Base-by-base conservation (phyloP, 2,329 filamentous ascomycete genomes). In the Pochonia chlamydosporia region DNA sequence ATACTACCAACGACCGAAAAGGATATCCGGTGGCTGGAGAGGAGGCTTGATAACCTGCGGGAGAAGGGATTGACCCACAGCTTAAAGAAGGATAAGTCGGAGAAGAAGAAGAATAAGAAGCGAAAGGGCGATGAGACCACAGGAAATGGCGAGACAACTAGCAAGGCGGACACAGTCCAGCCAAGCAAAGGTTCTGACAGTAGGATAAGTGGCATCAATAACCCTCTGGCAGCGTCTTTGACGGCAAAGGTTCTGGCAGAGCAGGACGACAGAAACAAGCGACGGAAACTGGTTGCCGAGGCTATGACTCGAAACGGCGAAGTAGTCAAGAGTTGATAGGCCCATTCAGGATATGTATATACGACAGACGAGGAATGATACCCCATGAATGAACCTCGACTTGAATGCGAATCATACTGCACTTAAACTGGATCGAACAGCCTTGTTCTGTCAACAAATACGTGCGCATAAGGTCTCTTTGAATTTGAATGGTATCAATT, bases 191-290 rank as follows among this genome's bases (percentile, higher is more conserved):
- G 56, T 9, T 46, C 54, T 1, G 60, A 65, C 35, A 62, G 61
- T 1, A 66, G 70, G 41, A 64, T 70, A 40, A 71, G 75, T 45
- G 82, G 85, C 10, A 96, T 97, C 65, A 96, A 96, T 64, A 95
- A 97, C 57, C 74, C 88, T 0, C 79, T 88, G 47, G 93, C 93
- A 0, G 91, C 92, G 0, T 86, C 83, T 3, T 69, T 99, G 37
- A 95, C 92, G 0, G 87, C 87, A 1, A 90, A 84, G 56, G 91
- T 99, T 0, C 65, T 97, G 23, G 85, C 86, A 21, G 92, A 97
- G 59, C 89, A 96, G 63, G 87, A 92, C 43, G 82, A 86, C 59
- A 76, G 79, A 47, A 90, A 89, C 54, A 96, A 92, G 69, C 74
- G 84, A 55, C 75, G 87, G 51, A 95, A 87, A 60, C 59, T 89